Evolutionary conservation across 1,284 basidiomycete species (phyloP).

Genomic region (Heterobasidion annosum): DNA sequence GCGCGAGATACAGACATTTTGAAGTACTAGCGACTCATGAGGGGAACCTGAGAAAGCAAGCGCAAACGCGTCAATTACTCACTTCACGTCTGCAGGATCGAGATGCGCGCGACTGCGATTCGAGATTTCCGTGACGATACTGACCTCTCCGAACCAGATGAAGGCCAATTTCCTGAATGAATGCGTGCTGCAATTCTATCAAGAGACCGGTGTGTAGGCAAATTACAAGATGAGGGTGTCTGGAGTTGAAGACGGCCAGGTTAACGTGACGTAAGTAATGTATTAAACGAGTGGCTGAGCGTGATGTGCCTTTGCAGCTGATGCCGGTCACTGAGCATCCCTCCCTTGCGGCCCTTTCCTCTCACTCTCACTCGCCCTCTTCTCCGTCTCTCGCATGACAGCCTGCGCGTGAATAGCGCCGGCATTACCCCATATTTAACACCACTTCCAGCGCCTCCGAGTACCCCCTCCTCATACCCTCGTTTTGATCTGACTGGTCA

Average conservation of each 20-base stretch:
- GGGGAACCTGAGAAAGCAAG: no score
- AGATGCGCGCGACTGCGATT: no score
- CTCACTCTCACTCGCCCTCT: background rate
- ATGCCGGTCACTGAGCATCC: background rate
- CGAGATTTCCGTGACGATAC: no score
- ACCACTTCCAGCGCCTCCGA: background rate
- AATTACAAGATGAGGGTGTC: no score
- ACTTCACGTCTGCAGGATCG: no score
- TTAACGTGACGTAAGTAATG: no score
- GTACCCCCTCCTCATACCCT: background rate
- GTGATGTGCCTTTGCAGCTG: background rate
- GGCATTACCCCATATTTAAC: background rate
- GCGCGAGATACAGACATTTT: slow-evolving; percentile 49
- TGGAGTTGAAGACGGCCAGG: no score
- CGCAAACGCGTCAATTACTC: no score
- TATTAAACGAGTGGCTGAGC: background rate
- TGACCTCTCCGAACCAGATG: no score
- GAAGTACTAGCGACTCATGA: background rate
- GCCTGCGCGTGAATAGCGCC: background rate
- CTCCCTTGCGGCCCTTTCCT: background rate
- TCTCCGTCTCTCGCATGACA: background rate
- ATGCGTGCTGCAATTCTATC: no score
- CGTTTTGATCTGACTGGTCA: background rate
- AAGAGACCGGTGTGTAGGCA: no score
- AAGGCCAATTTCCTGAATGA: no score